Evolutionary conservation across 2,329 filamentous ascomycete genomes (phyloP).

Genomic region (Xylariaceae sp.): DNA sequence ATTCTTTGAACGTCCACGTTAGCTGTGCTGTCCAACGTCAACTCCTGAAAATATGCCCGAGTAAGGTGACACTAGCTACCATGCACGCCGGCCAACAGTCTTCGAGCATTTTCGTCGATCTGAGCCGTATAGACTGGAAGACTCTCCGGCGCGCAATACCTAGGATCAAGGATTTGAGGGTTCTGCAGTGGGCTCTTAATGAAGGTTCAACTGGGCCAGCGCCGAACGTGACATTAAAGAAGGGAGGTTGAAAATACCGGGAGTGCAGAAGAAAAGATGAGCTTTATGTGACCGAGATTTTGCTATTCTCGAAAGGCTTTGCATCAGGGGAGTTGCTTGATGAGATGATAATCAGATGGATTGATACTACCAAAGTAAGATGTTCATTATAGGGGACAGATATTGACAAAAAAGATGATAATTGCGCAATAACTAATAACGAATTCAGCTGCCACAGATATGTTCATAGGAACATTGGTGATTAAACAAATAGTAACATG

Average conservation of each 20-base stretch:
- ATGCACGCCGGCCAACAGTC: neutral
- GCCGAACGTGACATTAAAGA: neutral
- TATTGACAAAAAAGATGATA: neutral
- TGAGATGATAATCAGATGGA: no score
- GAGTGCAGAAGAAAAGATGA: neutral
- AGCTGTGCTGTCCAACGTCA: conserved; percentile 22
- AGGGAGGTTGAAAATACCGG: neutral
- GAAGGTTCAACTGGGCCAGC: conserved; percentile 5
- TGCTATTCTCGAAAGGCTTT: neutral
- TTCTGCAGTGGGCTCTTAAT: conserved; percentile 9
- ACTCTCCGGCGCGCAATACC: conserved; percentile 6
- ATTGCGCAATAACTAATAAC: neutral
- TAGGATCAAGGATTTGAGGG: conserved; percentile 5
- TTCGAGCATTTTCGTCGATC: conserved; percentile 7
- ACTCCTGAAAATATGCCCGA: conserved; percentile 18
- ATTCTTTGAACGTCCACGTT: conserved; percentile 16
- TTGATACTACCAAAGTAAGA: no score
- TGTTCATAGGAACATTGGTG: no score
- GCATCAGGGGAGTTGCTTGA: no score
- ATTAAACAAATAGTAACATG: no score
- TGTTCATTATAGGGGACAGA: neutral
- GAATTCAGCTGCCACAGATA: neutral
- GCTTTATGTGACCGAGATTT: neutral
- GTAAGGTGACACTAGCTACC: conserved; percentile 12
- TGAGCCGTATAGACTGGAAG: conserved; percentile 5